A percentile compares a stretch with the other conserved stretches of the same genome.
These are phyloP conservation scores for Astragalus membranaceus DNA, from an alignment of 306 rosid species.

Conservation along the genomic window DNA sequence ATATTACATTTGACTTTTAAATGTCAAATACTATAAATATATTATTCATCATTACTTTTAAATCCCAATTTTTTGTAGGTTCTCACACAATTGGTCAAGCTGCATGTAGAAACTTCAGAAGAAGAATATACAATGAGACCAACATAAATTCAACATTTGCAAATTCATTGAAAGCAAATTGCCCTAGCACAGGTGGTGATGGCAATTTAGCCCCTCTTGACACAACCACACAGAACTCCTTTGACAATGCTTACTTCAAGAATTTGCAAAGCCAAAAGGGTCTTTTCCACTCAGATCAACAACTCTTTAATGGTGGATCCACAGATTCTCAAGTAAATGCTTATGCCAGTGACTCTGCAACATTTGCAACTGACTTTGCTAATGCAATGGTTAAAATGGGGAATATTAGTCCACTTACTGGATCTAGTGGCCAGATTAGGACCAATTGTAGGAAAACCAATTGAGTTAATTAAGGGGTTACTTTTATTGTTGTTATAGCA, in stretches of 20 bases:
- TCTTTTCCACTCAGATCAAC: constrained; percentile 54
- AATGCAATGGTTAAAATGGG: constrained; percentile 60
- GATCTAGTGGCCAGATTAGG: constrained; percentile 41
- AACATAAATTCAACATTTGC: constrained; percentile 50
- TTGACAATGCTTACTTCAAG: constrained; percentile 47
- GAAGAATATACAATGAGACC: constrained; percentile 47
- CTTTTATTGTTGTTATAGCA: neutral
- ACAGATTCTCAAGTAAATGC: constrained; percentile 36
- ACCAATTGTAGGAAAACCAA: constrained; percentile 34
- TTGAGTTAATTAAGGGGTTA: neutral
- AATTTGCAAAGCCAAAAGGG: constrained; percentile 40
- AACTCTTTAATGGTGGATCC: constrained; percentile 45
- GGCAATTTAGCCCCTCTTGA: constrained; percentile 43
- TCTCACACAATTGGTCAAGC: constrained; percentile 64
- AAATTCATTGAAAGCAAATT: constrained; percentile 19
- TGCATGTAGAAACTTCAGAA: constrained; percentile 30
- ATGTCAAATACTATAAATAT: neutral
- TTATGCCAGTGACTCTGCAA: constrained; percentile 18
- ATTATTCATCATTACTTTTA: neutral
- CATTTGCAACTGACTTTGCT: constrained; percentile 41
- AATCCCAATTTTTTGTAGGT: constrained; percentile 17
- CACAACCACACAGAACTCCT: constrained; percentile 11
- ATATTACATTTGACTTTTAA: no score
- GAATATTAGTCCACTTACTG: constrained; percentile 47
- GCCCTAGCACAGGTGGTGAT: constrained; percentile 51